phyloP scores from a whole-genome alignment of 2,329 filamentous ascomycete genomes.

The Paecilomyces sp. region DNA sequence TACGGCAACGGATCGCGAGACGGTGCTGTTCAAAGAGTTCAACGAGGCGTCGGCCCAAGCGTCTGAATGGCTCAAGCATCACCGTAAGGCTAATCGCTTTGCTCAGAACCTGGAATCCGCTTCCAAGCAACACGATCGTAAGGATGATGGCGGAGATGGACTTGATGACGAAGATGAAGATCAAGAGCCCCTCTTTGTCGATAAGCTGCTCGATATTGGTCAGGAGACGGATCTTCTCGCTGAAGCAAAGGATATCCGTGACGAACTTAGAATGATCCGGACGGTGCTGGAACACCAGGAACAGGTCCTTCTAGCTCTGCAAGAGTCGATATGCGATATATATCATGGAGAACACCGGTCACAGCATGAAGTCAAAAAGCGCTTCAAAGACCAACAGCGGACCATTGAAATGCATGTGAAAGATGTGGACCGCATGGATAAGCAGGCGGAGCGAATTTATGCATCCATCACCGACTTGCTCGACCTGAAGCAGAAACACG shows the following conservation, averaged over 20 bases:
- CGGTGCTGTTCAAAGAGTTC: constrained; percentile 53
- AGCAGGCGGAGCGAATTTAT: constrained; percentile 55
- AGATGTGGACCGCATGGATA: constrained; percentile 58
- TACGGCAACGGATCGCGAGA: constrained; percentile 45
- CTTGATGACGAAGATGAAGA: constrained; percentile 16
- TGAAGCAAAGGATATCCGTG: constrained; percentile 61
- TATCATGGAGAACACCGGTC: constrained; percentile 25
- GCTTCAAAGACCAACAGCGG: constrained; percentile 51
- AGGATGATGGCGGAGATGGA: constrained; percentile 12
- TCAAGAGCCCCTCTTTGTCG: constrained; percentile 41
- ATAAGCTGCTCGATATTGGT: constrained; percentile 46
- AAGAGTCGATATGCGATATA: constrained; percentile 28
- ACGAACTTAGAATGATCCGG: constrained; percentile 58
- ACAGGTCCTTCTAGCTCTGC: constrained; percentile 26
- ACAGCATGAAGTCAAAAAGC: constrained; percentile 45
- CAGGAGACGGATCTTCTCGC: constrained; percentile 54
- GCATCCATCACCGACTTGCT: constrained; percentile 55
- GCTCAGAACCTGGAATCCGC: constrained; percentile 12
- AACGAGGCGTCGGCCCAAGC: constrained; percentile 53
- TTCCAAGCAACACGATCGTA: not conserved
- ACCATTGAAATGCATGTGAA: constrained; percentile 51
- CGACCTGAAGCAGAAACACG: constrained; percentile 63
- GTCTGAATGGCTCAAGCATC: constrained; percentile 46
- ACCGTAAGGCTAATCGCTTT: constrained; percentile 36
- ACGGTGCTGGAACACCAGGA: constrained; percentile 32